Evolutionary conservation across 108 stramenopile genomes (phyloP), one percentile per base, ranked within the genome.

Genomic region (Pseudonitzschia multiseries): DNA sequence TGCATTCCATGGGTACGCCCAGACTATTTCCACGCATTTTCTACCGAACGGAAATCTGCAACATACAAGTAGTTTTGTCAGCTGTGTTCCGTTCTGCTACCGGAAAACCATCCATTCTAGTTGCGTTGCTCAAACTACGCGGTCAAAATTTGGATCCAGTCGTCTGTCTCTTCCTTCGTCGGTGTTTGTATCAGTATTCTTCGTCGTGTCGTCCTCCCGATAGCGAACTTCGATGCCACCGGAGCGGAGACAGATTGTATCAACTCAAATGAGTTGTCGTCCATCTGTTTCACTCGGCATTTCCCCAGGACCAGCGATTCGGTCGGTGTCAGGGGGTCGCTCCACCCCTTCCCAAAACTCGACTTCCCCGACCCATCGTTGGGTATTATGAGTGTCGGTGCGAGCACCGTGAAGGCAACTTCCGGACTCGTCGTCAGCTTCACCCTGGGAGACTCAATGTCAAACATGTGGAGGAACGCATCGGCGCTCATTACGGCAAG

Each of bases 401-500:
- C 77, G 1, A 93, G 79, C 57, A 81, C 68, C 53, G 86, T 82
- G 66, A 93, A 93, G 31, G 91, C 91, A 40, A 87, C 86, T 64
- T 93, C 91, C 15, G 91, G 87, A 21, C 86, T 82, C n/a, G 87
- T 85, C 59, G 85, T 83, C 5, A 72, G 22, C 22, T 73, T 73
- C 17, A 89, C 52, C 29, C 78, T 81, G 66, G 74, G 22, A n/a
- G 41, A 31, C n/a, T 76, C 75, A 13, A 93, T 68, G 40, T 93
- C 89, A 61, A 93, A 93, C 29, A 93, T 63, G 67, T 93, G 92
- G 33, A 93, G 64, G 68, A 83, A 93, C 17, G 74, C 74, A 70
- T 93, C 89, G 4, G 80, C 74, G 26, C 89, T 93, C 17, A 90
- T 77, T 24, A 90, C 69, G 21, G 88, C 92, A 70, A 93, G 68